phyloP scores from a whole-genome alignment of 2,329 filamentous ascomycete genomes.

The Colletotrichum paranaense region DNA sequence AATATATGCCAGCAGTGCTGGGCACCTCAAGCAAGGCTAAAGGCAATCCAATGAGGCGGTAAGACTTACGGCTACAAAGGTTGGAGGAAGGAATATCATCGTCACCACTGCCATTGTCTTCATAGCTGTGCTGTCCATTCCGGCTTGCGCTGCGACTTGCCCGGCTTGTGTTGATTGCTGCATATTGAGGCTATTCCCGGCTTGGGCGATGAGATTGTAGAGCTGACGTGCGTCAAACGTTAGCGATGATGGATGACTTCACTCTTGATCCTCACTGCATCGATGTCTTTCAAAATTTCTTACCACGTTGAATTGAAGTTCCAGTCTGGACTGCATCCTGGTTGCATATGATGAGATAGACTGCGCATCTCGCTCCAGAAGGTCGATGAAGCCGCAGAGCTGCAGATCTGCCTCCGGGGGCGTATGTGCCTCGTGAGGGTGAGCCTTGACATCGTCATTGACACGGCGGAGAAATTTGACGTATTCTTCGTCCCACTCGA shows the following conservation, averaged over 20 bases:
- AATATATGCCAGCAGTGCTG: too few species aligned
- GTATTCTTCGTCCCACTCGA: not conserved
- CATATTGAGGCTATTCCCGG: not conserved
- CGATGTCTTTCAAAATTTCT: not conserved
- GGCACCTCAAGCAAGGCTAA: too few species aligned
- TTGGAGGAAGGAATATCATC: not conserved
- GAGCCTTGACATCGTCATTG: not conserved
- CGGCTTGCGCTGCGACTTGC: not conserved
- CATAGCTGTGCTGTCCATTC: not conserved
- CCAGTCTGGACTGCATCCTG: not conserved
- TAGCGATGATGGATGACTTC: not conserved
- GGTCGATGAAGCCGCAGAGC: not conserved
- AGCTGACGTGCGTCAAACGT: not conserved
- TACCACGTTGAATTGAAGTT: not conserved
- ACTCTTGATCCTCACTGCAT: not conserved
- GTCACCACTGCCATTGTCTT: constrained; percentile 1
- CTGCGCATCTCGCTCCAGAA: not conserved
- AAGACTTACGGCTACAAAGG: not conserved
- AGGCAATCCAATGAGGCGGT: not conserved
- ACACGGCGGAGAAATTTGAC: not conserved
- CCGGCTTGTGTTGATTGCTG: too few species aligned
- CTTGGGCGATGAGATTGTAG: not conserved
- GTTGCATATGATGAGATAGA: not conserved
- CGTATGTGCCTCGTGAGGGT: too few species aligned
- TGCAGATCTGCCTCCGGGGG: not conserved